Evolutionary conservation across 306 rosid genomes (phyloP), one percentile per base, ranked within the genome.

Genomic region (Crotalaria pallida): DNA sequence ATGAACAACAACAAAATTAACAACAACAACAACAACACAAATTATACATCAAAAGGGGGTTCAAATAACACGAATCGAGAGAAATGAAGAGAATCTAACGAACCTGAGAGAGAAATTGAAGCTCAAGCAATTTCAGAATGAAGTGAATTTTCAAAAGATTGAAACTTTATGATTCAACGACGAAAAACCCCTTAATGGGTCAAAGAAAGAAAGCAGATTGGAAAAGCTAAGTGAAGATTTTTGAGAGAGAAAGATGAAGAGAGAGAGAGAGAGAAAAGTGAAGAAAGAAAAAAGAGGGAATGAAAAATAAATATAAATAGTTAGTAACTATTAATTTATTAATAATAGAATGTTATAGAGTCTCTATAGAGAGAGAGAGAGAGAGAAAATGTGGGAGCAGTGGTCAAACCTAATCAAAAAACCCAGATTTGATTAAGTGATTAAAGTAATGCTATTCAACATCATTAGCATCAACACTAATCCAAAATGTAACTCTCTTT

Each of bases 191-290:
- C 67, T 65, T 45, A 23, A 64, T 75, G 58, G 80, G 96, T 90
- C 93, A 87, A 90, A 88, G 85, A 87, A 90, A 88, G 85, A 91
- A 85, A 83, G 95, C 84, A 82, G 87, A 78, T 84, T 88, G 81
- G 60, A 81, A 80, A 79, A 78, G 61, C 56, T 57, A 75, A 66
- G 78, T 66, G 81, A 75, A 72, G 87, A 76, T 75, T 82, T 73
- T 31, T 38, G 82, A 52, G 87, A 77, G 74, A 18, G 24, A 49
- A 26, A 18, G 2, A 27, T 3, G 31, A 3, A 6, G 5, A 18
- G 53, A 12, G 5, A 13, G 77, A 62, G 62, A 71, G 77, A 68
- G 78, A 47, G 43, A 65, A 5, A 22, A 75, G 49, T 15, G 12
- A 24, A 41, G 47, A 41, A 50, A 13, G 40, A 59, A 56, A 58